Percentiles rank a stretch among this genome's conserved stretches.
Evolutionary conservation across 805 yeast species (phyloP).

Genomic region (Cyberlindnera euphorbiiphila): DNA sequence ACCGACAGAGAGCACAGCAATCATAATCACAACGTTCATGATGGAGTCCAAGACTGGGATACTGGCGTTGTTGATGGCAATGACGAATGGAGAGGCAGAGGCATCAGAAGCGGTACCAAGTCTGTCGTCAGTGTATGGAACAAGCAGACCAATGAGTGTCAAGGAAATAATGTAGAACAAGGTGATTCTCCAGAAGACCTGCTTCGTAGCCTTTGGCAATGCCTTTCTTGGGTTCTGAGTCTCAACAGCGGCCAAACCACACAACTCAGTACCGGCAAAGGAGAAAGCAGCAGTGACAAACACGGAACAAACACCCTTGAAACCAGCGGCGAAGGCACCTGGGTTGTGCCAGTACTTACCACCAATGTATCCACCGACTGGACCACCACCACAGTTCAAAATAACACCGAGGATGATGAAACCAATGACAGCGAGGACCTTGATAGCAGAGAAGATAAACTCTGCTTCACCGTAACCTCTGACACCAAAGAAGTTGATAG

Average conservation of each 20-base stretch:
- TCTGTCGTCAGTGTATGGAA: conserved; percentile 46
- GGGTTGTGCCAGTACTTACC: conserved; percentile 44
- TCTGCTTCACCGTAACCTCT: conserved; percentile 53
- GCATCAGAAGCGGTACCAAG: conserved; percentile 59
- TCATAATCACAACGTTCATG: conserved; percentile 55
- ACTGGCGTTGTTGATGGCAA: conserved; percentile 58
- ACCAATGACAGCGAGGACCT: conserved; percentile 58
- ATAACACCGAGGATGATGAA: conserved; percentile 51
- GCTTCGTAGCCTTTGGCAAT: conserved; percentile 55
- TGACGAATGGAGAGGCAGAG: conserved; percentile 62
- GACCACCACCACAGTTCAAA: conserved; percentile 58
- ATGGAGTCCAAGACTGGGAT: conserved; percentile 56
- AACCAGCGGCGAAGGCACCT: conserved; percentile 59
- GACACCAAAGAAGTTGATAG: conserved; percentile 50
- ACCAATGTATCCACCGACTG: conserved; percentile 42
- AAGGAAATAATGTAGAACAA: conserved; percentile 57
- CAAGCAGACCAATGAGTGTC: conserved; percentile 57
- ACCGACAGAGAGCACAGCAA: conserved; percentile 50
- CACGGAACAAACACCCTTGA: conserved; percentile 50
- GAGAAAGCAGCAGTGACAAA: conserved; percentile 62
- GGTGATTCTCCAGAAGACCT: conserved; percentile 49
- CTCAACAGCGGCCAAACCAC: conserved; percentile 52
- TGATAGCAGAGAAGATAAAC: conserved; percentile 60
- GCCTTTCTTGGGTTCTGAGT: conserved; percentile 51
- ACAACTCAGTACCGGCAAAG: conserved; percentile 64